These are phyloP conservation scores for Pelargonium myrrhifolium DNA, from an alignment of 441 rosid species.

Conservation along the genomic window DNA sequence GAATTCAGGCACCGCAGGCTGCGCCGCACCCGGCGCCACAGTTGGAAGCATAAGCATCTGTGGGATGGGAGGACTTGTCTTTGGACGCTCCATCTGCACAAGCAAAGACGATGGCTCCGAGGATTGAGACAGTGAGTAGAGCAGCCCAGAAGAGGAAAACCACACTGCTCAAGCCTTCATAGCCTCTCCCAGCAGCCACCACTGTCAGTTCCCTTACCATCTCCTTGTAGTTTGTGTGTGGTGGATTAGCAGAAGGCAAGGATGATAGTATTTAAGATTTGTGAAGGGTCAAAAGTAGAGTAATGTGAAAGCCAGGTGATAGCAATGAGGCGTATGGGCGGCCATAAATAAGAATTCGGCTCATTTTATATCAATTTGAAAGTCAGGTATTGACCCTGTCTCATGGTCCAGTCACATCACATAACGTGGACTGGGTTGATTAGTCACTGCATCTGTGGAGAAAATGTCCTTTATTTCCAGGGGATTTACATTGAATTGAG, in stretches of 20 bases:
- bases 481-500: neutral
- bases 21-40: constrained; percentile 5
- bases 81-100: constrained; percentile 10
- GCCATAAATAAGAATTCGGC: neutral
- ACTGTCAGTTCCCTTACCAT: constrained; percentile 6
- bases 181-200: neutral
- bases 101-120: constrained; percentile 5
- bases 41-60: constrained; percentile 1
- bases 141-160: constrained; percentile 6
- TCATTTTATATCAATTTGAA: neutral
- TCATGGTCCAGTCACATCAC: too few relatives aligned
- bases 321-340: neutral
- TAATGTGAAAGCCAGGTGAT: neutral
- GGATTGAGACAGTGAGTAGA: neutral
- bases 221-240: neutral
- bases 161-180: neutral
- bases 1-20: constrained; percentile 3
- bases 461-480: neutral
- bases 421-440: neutral
- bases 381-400: neutral
- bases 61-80: constrained; percentile 6
- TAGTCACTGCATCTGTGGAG: neutral
- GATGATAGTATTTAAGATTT: neutral
- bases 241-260: constrained; percentile 3
- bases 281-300: constrained; percentile 1